Evolutionary conservation across 345 rosid species (phyloP), one percentile per base, ranked within the genome.

Genomic region (Aegle marmelos): DNA sequence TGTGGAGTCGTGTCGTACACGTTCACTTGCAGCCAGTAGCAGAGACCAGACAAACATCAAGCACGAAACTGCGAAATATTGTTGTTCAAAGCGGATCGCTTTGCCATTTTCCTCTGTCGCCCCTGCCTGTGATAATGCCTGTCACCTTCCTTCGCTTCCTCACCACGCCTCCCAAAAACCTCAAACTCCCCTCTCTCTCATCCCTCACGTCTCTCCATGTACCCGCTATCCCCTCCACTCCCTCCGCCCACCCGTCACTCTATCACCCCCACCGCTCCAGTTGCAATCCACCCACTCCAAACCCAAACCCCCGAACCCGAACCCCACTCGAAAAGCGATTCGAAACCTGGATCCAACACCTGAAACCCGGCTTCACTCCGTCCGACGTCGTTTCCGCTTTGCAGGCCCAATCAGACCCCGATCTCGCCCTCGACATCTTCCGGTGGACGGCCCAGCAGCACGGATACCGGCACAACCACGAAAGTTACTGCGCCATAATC

Each of bases 371-470:
- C 2, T 94, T 96, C 90, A 88, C 89, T 34, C 79, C 91, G 0
- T 65, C 88, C 9, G 95, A 94, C 36, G 98, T 96, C 14, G 92
- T 83, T 11, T 56, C 76, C 5, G 97, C 98, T 50, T 70, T 96
- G 66, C 89, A 85, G 13, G 90, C 95, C 28, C 98, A 91, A 83
- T 80, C 89, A 7, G 98, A 96, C 79, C 91, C 99, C 17, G 94
- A 96, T 84, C 92, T 96, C 54, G 97, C 97, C 6, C 83, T 88
- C 77, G 97, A 92, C 81, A 91, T 96, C 65, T 96, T 94, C 91
- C 98, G 97, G 5, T 96, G 99, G 98, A 90, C 97, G 5, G 84
- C 97, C 48, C 93, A 82, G 73, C 91, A 89, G 48, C 90, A 93
- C 69, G 86, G 86, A 11, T 96, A 90, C 92, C 85, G 81, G 75